Evolutionary conservation across 2,329 filamentous ascomycete genomes (phyloP).

Genomic region (Xenosphaeropsis pyriputrescens): DNA sequence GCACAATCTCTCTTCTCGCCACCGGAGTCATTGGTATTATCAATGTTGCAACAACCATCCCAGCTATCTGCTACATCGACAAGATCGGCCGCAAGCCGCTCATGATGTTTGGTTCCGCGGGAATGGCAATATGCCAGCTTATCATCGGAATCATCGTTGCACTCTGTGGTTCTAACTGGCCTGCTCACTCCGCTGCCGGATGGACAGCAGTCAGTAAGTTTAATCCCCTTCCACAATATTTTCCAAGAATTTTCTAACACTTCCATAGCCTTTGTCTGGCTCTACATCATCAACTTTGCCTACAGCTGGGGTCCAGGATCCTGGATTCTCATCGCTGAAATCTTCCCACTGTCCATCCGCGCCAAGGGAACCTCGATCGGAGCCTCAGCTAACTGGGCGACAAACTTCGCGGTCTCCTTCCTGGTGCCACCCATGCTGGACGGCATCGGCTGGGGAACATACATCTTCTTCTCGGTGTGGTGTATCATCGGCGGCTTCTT

Average conservation of each 20-base stretch:
- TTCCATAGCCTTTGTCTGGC: slow-evolving; percentile 7
- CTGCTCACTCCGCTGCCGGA: slow-evolving; percentile 4
- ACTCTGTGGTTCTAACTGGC: slow-evolving; percentile 2
- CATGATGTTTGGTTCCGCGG: slow-evolving; percentile 6
- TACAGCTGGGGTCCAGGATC: slow-evolving; percentile 14
- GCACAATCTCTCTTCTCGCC: slow-evolving; percentile 22
- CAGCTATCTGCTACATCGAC: slow-evolving; percentile 8
- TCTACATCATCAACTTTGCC: slow-evolving; percentile 3
- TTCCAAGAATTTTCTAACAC: too few relatives aligned
- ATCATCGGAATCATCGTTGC: slow-evolving; percentile 11
- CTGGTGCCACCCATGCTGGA: slow-evolving; percentile 5
- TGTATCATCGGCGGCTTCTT: slow-evolving; percentile 45
- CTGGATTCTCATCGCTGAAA: slow-evolving; percentile 14
- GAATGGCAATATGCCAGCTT: slow-evolving; percentile 8
- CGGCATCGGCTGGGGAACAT: slow-evolving; percentile 7
- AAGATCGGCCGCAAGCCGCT: slow-evolving; percentile 7
- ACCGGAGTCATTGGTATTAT: slow-evolving; percentile 24
- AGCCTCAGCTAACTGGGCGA: slow-evolving; percentile 8
- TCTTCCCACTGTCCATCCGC: slow-evolving; percentile 11
- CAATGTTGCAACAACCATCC: slow-evolving; percentile 8
- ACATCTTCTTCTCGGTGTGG: slow-evolving; percentile 44
- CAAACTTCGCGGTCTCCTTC: slow-evolving; percentile 7
- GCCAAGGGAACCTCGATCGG: slow-evolving; percentile 9
- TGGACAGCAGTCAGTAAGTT: slow-evolving; percentile 11
- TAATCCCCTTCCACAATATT: neutral